These are phyloP conservation scores for Paxillus rubicundulus DNA, from an alignment of 768 basidiomycete genomes.

Conservation along the genomic window DNA sequence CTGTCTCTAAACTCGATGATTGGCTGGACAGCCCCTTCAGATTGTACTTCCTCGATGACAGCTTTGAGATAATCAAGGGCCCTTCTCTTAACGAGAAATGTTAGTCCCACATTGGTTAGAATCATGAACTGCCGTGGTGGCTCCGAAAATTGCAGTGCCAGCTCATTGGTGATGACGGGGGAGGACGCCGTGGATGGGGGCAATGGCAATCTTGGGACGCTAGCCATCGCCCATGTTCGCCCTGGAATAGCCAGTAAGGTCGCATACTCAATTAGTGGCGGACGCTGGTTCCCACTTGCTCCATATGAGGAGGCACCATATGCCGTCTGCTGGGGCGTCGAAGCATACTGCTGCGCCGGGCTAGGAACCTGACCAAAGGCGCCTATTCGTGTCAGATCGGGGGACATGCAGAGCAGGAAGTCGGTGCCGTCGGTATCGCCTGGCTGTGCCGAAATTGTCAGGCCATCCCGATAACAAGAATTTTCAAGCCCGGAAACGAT, in stretches of 20 bases:
- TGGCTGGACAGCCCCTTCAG: conserved; percentile 72
- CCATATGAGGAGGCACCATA: conserved; percentile 43
- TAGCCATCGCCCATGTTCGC: conserved; percentile 79
- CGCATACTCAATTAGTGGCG: conserved; percentile 75
- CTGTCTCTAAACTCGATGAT: conserved; percentile 81
- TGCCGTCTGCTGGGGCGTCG: conserved; percentile 37
- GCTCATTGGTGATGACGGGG: conserved; percentile 69
- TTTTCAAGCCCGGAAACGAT: conserved; percentile 57
- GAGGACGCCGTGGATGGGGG: conserved; percentile 40
- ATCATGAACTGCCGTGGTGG: conserved; percentile 79
- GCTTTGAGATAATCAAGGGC: conserved; percentile 83
- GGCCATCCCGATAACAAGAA: conserved; percentile 63
- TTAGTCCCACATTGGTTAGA: conserved; percentile 82
- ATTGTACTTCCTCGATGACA: conserved; percentile 78
- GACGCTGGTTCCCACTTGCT: conserved; percentile 43
- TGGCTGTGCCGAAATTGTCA: conserved; percentile 68
- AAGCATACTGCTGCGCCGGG: conserved; percentile 32
- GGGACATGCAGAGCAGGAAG: conserved; percentile 70
- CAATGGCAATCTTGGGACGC: conserved; percentile 39
- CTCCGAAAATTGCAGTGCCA: conserved; percentile 79
- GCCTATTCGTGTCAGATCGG: conserved; percentile 73
- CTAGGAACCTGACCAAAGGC: conserved; percentile 62
- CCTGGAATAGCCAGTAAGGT: conserved; percentile 77
- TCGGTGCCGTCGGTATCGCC: conserved; percentile 74
- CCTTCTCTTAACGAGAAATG: conserved; percentile 75